phyloP scores from a whole-genome alignment of 805 yeast genomes.

The Nakazawaea anatomiae region DNA sequence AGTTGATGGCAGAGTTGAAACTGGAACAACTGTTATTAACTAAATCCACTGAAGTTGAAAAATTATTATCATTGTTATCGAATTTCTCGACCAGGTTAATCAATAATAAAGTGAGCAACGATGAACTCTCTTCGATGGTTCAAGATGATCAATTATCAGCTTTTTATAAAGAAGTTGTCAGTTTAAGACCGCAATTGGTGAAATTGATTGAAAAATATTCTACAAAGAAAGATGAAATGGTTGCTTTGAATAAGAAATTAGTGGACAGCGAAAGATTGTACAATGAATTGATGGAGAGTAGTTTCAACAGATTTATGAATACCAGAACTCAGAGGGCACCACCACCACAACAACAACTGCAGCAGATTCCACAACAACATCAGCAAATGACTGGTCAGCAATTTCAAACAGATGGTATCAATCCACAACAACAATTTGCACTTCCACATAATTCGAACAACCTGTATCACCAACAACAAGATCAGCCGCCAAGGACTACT shows the following conservation, averaged over 20 bases:
- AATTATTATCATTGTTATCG: slow-evolving; percentile 51
- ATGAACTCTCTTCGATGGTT: slow-evolving; percentile 23
- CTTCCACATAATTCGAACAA: not conserved
- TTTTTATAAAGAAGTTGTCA: slow-evolving; percentile 65
- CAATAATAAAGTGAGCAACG: slow-evolving; percentile 26
- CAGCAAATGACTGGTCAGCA: not conserved
- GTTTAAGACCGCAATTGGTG: slow-evolving; percentile 70
- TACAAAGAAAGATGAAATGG: slow-evolving; percentile 69
- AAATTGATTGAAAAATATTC: slow-evolving; percentile 73
- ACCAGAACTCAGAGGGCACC: slow-evolving; percentile 20
- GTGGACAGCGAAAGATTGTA: slow-evolving; percentile 63
- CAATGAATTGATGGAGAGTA: slow-evolving; percentile 59
- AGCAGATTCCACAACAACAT: slow-evolving; percentile 17
- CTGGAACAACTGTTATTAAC: slow-evolving; percentile 49
- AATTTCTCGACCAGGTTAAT: slow-evolving; percentile 27
- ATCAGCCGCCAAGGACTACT: not conserved
- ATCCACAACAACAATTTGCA: not conserved
- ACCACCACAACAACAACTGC: slow-evolving; percentile 30
- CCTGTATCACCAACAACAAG: not conserved
- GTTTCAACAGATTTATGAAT: slow-evolving; percentile 20
- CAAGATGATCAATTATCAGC: slow-evolving; percentile 64
- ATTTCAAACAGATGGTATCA: not conserved
- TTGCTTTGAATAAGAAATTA: slow-evolving; percentile 64
- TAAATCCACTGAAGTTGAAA: slow-evolving; percentile 59
- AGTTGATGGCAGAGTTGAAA: slow-evolving; percentile 42